Percentiles rank a stretch among this genome's conserved stretches.
These are phyloP conservation scores for Pseudopithomyces maydicus DNA, from an alignment of 2,329 filamentous ascomycete species.

Conservation along the genomic window DNA sequence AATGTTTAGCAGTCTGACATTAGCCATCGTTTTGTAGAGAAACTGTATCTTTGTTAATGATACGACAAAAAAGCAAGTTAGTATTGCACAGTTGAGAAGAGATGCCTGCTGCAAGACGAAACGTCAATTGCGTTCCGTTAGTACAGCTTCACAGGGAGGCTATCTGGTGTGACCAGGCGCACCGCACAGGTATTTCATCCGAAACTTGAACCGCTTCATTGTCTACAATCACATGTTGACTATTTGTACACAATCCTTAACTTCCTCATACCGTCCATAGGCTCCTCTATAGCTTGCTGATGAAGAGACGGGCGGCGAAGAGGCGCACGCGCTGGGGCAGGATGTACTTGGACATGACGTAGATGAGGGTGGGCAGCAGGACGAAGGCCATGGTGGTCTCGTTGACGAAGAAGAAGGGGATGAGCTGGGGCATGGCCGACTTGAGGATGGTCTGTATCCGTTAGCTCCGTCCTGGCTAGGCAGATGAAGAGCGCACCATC, in stretches of 20 bases:
- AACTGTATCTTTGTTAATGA: no score
- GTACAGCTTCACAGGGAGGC: no score
- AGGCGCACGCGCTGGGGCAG: conserved; percentile 49
- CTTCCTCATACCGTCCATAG: conserved; percentile 1
- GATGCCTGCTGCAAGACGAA: no score
- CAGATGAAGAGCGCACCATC: conserved; percentile 30
- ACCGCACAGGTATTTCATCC: neutral
- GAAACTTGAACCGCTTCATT: conserved; percentile 23
- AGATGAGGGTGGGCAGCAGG: conserved; percentile 49
- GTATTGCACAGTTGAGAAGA: no score
- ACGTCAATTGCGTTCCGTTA: no score
- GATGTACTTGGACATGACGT: conserved; percentile 51
- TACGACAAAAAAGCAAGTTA: no score
- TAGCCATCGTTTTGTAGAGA: no score
- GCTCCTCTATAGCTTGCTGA: conserved; percentile 49
- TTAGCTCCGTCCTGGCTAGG: conserved; percentile 18
- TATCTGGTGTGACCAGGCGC: neutral
- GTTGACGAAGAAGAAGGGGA: conserved; percentile 54
- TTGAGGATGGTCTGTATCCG: conserved; percentile 43
- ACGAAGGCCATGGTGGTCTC: conserved; percentile 50
- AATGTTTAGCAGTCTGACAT: no score
- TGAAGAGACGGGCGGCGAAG: conserved; percentile 49
- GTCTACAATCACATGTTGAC: conserved; percentile 42
- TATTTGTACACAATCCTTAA: conserved; percentile 37
- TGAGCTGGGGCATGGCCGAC: conserved; percentile 52